Evolutionary conservation across 2,329 filamentous ascomycete species (phyloP).

Genomic region (Bimuria novae-zelandiae): DNA sequence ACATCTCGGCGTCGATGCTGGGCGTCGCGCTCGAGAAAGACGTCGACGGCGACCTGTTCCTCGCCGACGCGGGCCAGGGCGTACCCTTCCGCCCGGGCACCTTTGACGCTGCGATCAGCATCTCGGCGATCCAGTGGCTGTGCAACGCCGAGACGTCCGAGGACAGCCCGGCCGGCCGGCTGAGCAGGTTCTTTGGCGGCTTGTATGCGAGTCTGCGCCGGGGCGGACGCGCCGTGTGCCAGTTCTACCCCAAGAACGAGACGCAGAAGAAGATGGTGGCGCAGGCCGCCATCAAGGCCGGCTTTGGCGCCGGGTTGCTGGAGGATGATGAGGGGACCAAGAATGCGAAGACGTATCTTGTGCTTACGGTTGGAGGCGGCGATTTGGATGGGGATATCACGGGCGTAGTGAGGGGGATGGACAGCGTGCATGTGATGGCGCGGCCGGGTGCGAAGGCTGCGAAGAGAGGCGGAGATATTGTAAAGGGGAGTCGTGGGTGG

Average conservation of each 20-base stretch:
- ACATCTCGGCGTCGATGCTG: slow-evolving; percentile 95
- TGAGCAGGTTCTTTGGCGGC: slow-evolving; percentile 89
- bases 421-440: slow-evolving; percentile 75
- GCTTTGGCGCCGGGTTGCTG: slow-evolving; percentile 91
- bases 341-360: slow-evolving; percentile 94
- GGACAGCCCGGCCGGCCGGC: slow-evolving; percentile 75
- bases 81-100: slow-evolving; percentile 89
- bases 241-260: slow-evolving; percentile 98
- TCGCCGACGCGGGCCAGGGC: slow-evolving; percentile 94
- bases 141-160: slow-evolving; percentile 93
- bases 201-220: slow-evolving; percentile 82
- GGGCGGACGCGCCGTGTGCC: slow-evolving; percentile 88
- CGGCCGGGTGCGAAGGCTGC: slow-evolving; percentile 54
- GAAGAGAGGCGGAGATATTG: slow-evolving; percentile 60
- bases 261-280: slow-evolving; percentile 91
- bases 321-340: slow-evolving; percentile 97
- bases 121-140: slow-evolving; percentile 96
- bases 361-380: slow-evolving; percentile 83
- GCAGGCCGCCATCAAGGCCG: slow-evolving; percentile 85
- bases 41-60: slow-evolving; percentile 89
- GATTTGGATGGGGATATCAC: slow-evolving; percentile 75
- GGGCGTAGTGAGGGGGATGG: slow-evolving; percentile 85
- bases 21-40: slow-evolving; percentile 89
- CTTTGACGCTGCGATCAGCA: slow-evolving; percentile 94
- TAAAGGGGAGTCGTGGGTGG: slow-evolving; percentile 85